Evolutionary conservation across 352 stramenopile species (phyloP).

Genomic region (Plasmopara muralis): DNA sequence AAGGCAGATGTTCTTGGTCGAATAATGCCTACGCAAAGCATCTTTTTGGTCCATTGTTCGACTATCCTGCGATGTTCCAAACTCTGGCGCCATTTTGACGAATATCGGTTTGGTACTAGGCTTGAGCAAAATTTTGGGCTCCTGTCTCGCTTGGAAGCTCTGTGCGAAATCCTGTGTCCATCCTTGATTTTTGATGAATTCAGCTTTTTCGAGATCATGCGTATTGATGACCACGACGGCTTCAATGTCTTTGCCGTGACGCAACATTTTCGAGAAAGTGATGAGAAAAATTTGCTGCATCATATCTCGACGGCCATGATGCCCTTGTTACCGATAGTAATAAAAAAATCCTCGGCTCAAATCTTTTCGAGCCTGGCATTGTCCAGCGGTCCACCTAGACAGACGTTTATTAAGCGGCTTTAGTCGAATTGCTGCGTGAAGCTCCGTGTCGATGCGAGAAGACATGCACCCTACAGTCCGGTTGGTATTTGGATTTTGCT

Average conservation of each 20-base stretch:
- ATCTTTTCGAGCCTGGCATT: background rate
- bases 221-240: background rate
- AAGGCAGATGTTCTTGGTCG: conserved; percentile 1
- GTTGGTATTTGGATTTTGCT: background rate
- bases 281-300: background rate
- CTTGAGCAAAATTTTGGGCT: background rate
- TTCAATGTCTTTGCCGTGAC: background rate
- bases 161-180: too few relatives aligned
- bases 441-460: background rate
- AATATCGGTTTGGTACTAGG: background rate
- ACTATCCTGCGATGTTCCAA: background rate
- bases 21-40: background rate
- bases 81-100: conserved; percentile 5
- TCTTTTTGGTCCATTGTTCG: background rate
- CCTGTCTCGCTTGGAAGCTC: background rate
- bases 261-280: background rate
- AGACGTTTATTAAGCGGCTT: background rate
- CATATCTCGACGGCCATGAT: background rate
- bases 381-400: background rate
- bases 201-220: background rate
- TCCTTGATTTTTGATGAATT: background rate
- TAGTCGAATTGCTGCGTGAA: background rate
- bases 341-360: background rate
- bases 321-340: background rate
- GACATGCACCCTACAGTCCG: background rate